Evolutionary conservation across 176 grass and related monocot species (phyloP), one percentile per base, ranked within the genome.

Genomic region (Urochloa ruziziensis): DNA sequence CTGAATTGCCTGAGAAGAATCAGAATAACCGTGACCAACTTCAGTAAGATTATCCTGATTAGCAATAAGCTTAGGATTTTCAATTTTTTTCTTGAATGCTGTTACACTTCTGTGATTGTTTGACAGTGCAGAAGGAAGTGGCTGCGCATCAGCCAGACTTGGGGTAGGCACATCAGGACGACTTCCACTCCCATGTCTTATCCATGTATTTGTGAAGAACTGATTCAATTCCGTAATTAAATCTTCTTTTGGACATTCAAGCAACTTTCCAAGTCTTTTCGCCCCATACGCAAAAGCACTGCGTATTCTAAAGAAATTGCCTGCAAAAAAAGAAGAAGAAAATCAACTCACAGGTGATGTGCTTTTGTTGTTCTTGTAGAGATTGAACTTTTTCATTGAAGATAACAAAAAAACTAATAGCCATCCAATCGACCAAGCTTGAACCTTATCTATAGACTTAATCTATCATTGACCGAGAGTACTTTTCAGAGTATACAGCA

Each of bases 261-360:
- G 90, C 83, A 94, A 52, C 77, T 72, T 86, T 29, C 78, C 81
- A 78, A 97, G 83, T 59, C 86, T 91, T 97, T 90, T 93, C 14
- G 92, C 88, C 33, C 95, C 95, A 91, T 93, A 94, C 56, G 92
- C 70, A 84, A 97, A 93, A 64, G 95, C 95, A 84, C 90, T 94
- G 61, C 95, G 92, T 93, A 97, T 97, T 90, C 95, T 94, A 69
- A 89, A 94, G 79, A 93, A 97, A 91, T 94, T 97, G 25, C 95
- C 95, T 97, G 81, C 62, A 74, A 80, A 72, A 34, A 4, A 83
- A 70, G 43, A 60, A 44, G 52, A 13, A 70, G 76, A 33, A 82
- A 84, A 19, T 29, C 36, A 70, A 42, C n/a, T n/a, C n/a, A n/a
- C 19, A 84, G 68, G 39, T 67, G 24, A 7, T 49, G 5, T 60